A percentile compares a stretch with the other conserved stretches of the same genome.
These are phyloP conservation scores for Ogataea trehaloabstinens DNA, from an alignment of 805 yeast genomes.

Conservation along the genomic window DNA sequence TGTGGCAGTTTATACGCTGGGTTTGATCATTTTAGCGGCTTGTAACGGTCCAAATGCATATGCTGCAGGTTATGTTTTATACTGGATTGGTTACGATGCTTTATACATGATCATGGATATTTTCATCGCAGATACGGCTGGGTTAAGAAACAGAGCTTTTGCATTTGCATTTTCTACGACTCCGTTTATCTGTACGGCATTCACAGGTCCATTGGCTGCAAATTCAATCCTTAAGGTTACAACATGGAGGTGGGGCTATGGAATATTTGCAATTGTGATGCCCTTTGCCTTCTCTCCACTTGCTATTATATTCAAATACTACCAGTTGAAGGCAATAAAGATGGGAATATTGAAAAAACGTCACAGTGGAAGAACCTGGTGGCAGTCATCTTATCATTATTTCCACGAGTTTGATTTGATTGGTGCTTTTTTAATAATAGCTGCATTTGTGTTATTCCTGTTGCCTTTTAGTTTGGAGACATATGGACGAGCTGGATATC, in stretches of 20 bases:
- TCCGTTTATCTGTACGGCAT: slow-evolving; percentile 34
- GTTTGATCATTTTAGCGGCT: slow-evolving; percentile 28
- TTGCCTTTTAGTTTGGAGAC: slow-evolving; percentile 38
- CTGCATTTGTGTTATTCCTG: slow-evolving; percentile 34
- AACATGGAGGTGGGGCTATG: slow-evolving; percentile 56
- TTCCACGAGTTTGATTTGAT: slow-evolving; percentile 36
- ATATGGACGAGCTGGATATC: slow-evolving; percentile 32
- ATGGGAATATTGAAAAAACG: slow-evolving; percentile 19
- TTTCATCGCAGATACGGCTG: slow-evolving; percentile 30
- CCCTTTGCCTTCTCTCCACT: slow-evolving; percentile 37
- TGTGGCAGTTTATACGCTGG: slow-evolving; percentile 21
- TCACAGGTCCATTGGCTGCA: slow-evolving; percentile 31
- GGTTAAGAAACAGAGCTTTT: slow-evolving; percentile 31
- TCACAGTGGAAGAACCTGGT: slow-evolving; percentile 19
- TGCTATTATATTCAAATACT: slow-evolving; percentile 25
- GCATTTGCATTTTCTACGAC: slow-evolving; percentile 29
- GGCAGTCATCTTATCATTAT: slow-evolving; percentile 21
- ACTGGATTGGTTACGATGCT: slow-evolving; percentile 26
- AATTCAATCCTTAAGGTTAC: slow-evolving; percentile 39
- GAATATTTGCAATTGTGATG: slow-evolving; percentile 45
- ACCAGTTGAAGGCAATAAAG: slow-evolving; percentile 29
- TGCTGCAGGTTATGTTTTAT: slow-evolving; percentile 31
- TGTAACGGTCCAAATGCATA: slow-evolving; percentile 26
- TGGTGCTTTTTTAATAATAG: slow-evolving; percentile 34
- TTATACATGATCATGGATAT: slow-evolving; percentile 28